Percentiles rank a stretch among this genome's conserved stretches.
Evolutionary conservation across 768 basidiomycete genomes (phyloP).

Genomic region (Mycena olivaceomarginata): DNA sequence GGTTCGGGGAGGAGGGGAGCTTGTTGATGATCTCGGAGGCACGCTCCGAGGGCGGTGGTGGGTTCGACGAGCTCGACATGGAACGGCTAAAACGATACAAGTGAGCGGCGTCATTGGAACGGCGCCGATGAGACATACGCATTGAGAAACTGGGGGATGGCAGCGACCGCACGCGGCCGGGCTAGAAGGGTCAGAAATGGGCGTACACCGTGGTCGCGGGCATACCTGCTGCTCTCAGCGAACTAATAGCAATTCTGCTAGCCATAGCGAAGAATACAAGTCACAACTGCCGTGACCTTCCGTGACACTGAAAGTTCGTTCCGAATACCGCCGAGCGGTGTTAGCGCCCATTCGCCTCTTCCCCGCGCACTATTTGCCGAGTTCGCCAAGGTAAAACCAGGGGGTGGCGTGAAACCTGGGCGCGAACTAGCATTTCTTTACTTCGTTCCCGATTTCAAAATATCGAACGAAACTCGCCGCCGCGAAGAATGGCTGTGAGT

Average conservation of each 20-base stretch:
- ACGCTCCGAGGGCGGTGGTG: conserved; percentile 88
- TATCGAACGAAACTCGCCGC: too few species aligned
- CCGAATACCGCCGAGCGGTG: too few species aligned
- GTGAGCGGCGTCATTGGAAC: conserved; percentile 35
- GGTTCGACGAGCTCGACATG: conserved; percentile 75
- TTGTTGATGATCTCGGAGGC: conserved; percentile 94
- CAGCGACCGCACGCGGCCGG: conserved; percentile 73
- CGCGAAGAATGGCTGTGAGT: too few species aligned
- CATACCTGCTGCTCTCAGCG: conserved; percentile 78
- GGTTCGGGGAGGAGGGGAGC: conserved; percentile 87
- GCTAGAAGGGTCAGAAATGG: conserved; percentile 56
- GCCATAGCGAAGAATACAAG: conserved; percentile 65
- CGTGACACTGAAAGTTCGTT: neutral
- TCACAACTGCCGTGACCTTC: neutral
- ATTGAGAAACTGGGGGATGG: conserved; percentile 66
- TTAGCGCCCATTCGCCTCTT: too few species aligned
- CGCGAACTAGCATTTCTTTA: too few species aligned
- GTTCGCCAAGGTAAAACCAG: too few species aligned
- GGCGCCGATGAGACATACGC: conserved; percentile 60
- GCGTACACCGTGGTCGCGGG: neutral
- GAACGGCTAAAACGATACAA: conserved; percentile 69
- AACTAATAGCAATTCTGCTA: conserved; percentile 81
- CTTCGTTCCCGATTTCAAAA: too few species aligned
- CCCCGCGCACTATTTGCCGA: too few species aligned
- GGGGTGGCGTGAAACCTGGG: too few species aligned